phyloP scores from a whole-genome alignment of 2,329 filamentous ascomycete species.

The Tothia fuscella region DNA sequence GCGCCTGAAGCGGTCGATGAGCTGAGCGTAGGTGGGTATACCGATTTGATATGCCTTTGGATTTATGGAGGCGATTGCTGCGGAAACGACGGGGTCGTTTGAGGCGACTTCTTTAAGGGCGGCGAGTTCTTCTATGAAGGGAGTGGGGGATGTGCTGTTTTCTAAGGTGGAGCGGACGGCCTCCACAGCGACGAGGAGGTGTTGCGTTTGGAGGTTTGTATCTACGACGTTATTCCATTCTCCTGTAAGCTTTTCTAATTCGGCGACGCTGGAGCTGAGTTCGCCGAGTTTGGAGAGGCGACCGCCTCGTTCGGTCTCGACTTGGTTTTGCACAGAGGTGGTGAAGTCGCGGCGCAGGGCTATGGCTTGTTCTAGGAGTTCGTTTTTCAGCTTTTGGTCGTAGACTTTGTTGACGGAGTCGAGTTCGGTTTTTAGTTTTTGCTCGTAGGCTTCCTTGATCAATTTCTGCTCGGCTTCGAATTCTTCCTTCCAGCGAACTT shows the following conservation, averaged over 20 bases:
- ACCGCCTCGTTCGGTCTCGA: slow-evolving; percentile 79
- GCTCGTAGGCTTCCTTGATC: slow-evolving; percentile 65
- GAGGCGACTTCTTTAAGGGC: slow-evolving; percentile 85
- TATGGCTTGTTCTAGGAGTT: slow-evolving; percentile 82
- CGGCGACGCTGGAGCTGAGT: slow-evolving; percentile 62
- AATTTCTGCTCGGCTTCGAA: slow-evolving; percentile 79
- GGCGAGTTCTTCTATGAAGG: slow-evolving; percentile 85
- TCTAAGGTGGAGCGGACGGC: slow-evolving; percentile 77
- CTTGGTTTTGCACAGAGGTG: slow-evolving; percentile 62
- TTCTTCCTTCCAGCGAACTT: slow-evolving; percentile 72
- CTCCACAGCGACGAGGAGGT: slow-evolving; percentile 91
- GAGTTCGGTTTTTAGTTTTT: slow-evolving; percentile 66
- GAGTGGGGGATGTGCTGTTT: slow-evolving; percentile 59
- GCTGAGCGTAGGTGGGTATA: slow-evolving; percentile 67
- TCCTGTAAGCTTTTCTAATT: slow-evolving; percentile 70
- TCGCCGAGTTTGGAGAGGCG: slow-evolving; percentile 77
- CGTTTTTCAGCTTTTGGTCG: slow-evolving; percentile 72
- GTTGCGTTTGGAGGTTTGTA: slow-evolving; percentile 82
- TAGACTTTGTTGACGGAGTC: slow-evolving; percentile 68
- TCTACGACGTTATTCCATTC: slow-evolving; percentile 90
- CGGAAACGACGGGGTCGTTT: slow-evolving; percentile 75
- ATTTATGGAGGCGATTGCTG: slow-evolving; percentile 93
- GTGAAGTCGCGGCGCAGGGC: slow-evolving; percentile 77
- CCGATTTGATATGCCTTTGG: slow-evolving; percentile 87
- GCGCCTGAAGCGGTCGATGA: slow-evolving; percentile 91